phyloP scores from a whole-genome alignment of 768 basidiomycete species.

The Dendrothele bispora region DNA sequence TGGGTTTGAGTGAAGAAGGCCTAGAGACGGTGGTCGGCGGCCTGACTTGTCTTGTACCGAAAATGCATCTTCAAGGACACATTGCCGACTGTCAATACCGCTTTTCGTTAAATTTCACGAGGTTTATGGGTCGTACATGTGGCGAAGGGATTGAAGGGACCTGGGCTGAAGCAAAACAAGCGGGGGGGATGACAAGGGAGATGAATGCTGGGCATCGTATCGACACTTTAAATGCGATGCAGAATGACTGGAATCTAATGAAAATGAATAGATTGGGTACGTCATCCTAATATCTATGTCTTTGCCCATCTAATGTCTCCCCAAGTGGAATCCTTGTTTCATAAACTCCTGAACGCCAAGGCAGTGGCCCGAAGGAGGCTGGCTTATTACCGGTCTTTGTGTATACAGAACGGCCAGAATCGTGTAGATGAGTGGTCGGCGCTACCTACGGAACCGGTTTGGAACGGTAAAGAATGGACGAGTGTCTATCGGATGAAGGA shows the following conservation, averaged over 20 bases:
- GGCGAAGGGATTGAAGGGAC: no score
- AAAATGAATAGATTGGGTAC: no score
- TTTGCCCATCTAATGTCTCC: neutral
- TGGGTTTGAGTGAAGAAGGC: no score
- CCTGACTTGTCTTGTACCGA: conserved; percentile 13
- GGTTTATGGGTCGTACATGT: conserved; percentile 20
- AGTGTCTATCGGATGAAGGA: neutral
- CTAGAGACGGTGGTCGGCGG: neutral
- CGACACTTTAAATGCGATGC: neutral
- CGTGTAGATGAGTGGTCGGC: no score
- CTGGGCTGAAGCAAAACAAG: no score
- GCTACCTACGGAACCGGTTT: neutral
- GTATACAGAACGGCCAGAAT: neutral
- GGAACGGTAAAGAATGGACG: neutral
- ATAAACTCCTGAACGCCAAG: neutral
- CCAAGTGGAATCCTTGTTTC: neutral
- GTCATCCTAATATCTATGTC: no score
- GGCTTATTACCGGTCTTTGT: neutral
- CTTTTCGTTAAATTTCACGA: conserved; percentile 24
- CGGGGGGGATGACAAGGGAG: no score
- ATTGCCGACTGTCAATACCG: conserved; percentile 19
- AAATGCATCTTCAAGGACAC: conserved; percentile 29
- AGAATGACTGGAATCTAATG: no score
- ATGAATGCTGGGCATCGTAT: conserved; percentile 20
- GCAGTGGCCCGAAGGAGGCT: neutral